Base-by-base conservation (phyloP, 1,284 basidiomycete genomes). In the Rhodotorula sp. region DNA sequence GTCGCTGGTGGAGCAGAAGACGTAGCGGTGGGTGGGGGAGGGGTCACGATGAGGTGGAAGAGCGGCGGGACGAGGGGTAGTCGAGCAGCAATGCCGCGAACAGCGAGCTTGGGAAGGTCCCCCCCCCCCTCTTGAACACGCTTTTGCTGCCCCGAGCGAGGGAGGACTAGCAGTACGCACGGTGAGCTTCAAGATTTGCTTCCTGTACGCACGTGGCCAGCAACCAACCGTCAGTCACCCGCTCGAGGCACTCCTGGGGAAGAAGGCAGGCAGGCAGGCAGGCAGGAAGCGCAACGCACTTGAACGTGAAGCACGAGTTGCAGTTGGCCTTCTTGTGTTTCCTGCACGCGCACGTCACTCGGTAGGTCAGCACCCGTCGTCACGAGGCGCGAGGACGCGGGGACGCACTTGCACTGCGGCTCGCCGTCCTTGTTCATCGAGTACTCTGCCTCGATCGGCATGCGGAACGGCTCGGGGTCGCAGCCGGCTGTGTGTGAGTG, bases 251-350 rank as follows among this genome's bases (percentile, higher is more conserved):
- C n/a, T n/a, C n/a, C 46, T 22, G 22, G 39, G 22, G n/a, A 29
- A 19, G 10, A 19, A 52, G n/a, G n/a, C n/a, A n/a, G n/a, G n/a
- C n/a, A 24, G 48, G n/a, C 2, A 32, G 22, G 9, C n/a, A 8
- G 20, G n/a, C n/a, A 48, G 20, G 44, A 10, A 15, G 13, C 6
- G 4, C 36, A 4, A 24, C 60, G 17, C 51, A 61, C 60, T 65
- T 59, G 54, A 61, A 53, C 36, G 61, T 59, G 61, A 53, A 71
- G 60, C 72, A 73, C 13, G 29, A 22, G 32, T 30, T 47, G 55
- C 72, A 73, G 17, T 68, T 49, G 13, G 55, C 39, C 34, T 58
- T 64, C 49, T 73, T 73, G 66, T 73, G 72, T 48, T 64, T 62
- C 60, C 59, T 60, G 34, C 27, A 10, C 24, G 19, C 22, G 10